Evolutionary conservation across 129 eudicot genomes (phyloP).

Genomic region (Centella asiatica): DNA sequence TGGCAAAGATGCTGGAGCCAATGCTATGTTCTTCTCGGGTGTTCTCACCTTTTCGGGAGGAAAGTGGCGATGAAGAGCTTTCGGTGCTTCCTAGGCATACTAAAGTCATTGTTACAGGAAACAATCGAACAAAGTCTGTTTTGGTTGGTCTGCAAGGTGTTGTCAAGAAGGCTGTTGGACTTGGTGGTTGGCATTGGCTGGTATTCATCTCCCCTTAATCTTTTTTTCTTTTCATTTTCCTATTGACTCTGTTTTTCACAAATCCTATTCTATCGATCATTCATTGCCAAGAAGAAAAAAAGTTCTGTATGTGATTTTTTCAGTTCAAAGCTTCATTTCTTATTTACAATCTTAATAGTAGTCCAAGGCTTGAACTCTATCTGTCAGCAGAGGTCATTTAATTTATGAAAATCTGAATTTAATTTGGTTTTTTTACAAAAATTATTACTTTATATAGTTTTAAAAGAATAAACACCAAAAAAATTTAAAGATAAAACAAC

Average conservation of each 20-base stretch:
- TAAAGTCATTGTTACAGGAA: slow-evolving; percentile 91
- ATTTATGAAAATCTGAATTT: too few relatives aligned
- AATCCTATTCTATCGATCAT: background rate
- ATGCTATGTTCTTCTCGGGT: slow-evolving; percentile 69
- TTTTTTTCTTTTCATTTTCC: slow-evolving; percentile 10
- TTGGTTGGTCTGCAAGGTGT: slow-evolving; percentile 98
- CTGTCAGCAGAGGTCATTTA: too few relatives aligned
- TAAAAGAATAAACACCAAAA: too few relatives aligned
- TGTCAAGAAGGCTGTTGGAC: slow-evolving; percentile 99
- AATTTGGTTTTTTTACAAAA: too few relatives aligned
- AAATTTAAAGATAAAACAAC: too few relatives aligned
- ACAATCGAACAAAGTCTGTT: slow-evolving; percentile 92
- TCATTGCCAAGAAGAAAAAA: too few relatives aligned
- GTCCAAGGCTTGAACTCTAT: too few relatives aligned
- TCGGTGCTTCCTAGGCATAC: slow-evolving; percentile 97
- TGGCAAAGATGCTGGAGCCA: slow-evolving; percentile 57
- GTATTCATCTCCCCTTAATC: slow-evolving; percentile 36
- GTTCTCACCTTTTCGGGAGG: slow-evolving; percentile 80
- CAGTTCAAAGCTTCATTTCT: background rate
- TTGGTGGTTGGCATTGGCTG: slow-evolving; percentile 99
- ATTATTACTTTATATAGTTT: too few relatives aligned
- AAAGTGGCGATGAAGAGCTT: slow-evolving; percentile 96
- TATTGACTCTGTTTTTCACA: slow-evolving; percentile 2
- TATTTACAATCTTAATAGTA: background rate
- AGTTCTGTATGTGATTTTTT: background rate